Base-by-base conservation (phyloP, 2,329 filamentous ascomycete species). In the Talaromyces amestolkiae region DNA sequence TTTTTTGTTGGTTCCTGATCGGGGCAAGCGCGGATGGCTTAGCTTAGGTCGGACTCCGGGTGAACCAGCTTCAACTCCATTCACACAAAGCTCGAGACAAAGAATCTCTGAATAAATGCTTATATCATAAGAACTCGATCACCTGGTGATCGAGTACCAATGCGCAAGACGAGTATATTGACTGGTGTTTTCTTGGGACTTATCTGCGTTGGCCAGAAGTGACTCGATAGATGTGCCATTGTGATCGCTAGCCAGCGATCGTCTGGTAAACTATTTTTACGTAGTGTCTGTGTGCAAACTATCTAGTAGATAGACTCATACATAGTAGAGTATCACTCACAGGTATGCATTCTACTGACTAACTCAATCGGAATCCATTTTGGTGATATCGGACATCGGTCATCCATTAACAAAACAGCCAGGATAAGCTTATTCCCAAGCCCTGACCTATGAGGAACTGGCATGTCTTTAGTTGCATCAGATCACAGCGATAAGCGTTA, bases 21-120 rank as follows among this genome's bases (percentile, higher is more conserved):
- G 53, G 33, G 53, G 33, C 19, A 56, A 56, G 53, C 33, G 53
- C 53, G 33, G 53, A 56, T 56, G 53, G 53, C 53, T 56, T 24
- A 22, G 53, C 53, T 56, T 56, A 37, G 53, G n/a, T 39, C 33
- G 33, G 33, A 56, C 53, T 56, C 53, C 53, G 53, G 53, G 22
- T 3, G 53, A 24, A 56, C 33, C 53, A 10, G 33, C 27, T n/a
- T 22, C 31, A 22, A 37, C 31, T n/a, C 13, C 49, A 53, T 33
- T 31, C 9, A 53, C 13, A 24, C 17, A 51, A 7, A 10, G 9
- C 15, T 51, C 47, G 10, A 31, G 49, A 53, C 49, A 53, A 33
- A 31, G 15, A n/a, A 51, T 51, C 24, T 17, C 24, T n/a, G 24
- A 17, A 51, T 1, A 31, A 3, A 17, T 31, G 24, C 47, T 17